Conservation (phyloP, 768 basidiomycete species). For the Pulveroboletus sp. region DNA sequence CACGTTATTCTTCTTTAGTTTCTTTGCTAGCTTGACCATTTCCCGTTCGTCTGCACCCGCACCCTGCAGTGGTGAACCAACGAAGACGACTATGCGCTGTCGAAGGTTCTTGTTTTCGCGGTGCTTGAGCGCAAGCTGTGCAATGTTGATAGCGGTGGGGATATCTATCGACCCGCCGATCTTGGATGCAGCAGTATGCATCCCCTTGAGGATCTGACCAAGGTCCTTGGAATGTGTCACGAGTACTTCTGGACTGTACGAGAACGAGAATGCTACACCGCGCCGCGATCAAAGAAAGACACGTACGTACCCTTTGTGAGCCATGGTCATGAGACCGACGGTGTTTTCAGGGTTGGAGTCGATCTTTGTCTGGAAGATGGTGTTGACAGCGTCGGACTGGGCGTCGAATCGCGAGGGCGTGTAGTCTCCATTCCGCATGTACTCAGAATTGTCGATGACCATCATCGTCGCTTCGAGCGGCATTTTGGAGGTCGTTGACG, state of each 20-base stretch:
- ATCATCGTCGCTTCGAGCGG: slow-evolving; percentile 98
- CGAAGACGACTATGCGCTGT: slow-evolving; percentile 93
- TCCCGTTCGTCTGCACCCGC: slow-evolving; percentile 69
- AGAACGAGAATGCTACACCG: slow-evolving; percentile 1
- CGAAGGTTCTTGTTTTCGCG: slow-evolving; percentile 98
- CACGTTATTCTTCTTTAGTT: slow-evolving; percentile 99
- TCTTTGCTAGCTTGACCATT: slow-evolving; percentile 90
- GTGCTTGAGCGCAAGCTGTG: slow-evolving; percentile 95
- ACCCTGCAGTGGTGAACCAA: slow-evolving; percentile 83
- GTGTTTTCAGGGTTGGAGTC: slow-evolving; percentile 97
- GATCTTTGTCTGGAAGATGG: slow-evolving; percentile 89
- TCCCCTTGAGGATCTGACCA: slow-evolving; percentile 82
- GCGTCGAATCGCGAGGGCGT: slow-evolving; percentile 83
- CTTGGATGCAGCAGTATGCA: slow-evolving; percentile 67
- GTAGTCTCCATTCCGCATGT: slow-evolving; percentile 95
- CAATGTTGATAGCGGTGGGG: slow-evolving; percentile 87
- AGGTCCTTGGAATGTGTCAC: slow-evolving; percentile 95
- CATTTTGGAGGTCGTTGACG: slow-evolving; percentile 51
- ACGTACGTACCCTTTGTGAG: slow-evolving; percentile 79
- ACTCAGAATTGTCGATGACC: slow-evolving; percentile 96
- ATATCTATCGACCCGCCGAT: slow-evolving; percentile 85
- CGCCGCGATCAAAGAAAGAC: background rate
- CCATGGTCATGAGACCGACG: slow-evolving; percentile 98
- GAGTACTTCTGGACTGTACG: slow-evolving; percentile 83
- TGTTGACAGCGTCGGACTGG: slow-evolving; percentile 88